phyloP scores from a whole-genome alignment of 495 filamentous ascomycete genomes.

The Aspergillus wentii region DNA sequence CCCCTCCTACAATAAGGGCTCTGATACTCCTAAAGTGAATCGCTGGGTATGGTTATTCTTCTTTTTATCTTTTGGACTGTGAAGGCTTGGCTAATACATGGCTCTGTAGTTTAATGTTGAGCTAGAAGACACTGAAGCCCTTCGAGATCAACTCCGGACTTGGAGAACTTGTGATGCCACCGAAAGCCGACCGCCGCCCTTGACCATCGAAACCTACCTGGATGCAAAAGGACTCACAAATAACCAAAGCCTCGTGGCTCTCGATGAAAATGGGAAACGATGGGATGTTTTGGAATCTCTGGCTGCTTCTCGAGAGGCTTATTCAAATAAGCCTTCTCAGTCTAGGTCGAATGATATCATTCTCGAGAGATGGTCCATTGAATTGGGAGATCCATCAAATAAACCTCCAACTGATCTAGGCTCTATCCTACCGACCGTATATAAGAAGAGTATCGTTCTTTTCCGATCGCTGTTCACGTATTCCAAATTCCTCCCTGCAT shows the following conservation, averaged over 20 bases:
- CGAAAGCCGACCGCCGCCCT: slow-evolving; percentile 72
- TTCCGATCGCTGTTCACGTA: slow-evolving; percentile 89
- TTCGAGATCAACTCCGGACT: slow-evolving; percentile 69
- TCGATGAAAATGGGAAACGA: slow-evolving; percentile 83
- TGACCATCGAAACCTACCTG: slow-evolving; percentile 87
- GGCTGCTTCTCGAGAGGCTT: slow-evolving; percentile 48
- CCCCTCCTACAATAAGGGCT: slow-evolving; percentile 53
- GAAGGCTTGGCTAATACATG: slow-evolving; percentile 11
- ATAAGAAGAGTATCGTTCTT: slow-evolving; percentile 92
- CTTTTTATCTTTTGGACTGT: not conserved
- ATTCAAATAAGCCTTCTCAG: slow-evolving; percentile 22
- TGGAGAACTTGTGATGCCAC: slow-evolving; percentile 77
- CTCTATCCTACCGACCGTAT: slow-evolving; percentile 74
- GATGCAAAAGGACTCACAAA: slow-evolving; percentile 75
- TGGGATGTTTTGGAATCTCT: slow-evolving; percentile 90
- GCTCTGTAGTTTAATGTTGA: slow-evolving; percentile 80
- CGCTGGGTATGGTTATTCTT: slow-evolving; percentile 77
- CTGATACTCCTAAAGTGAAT: slow-evolving; percentile 63
- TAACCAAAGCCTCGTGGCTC: slow-evolving; percentile 79
- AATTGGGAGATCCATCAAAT: slow-evolving; percentile 60
- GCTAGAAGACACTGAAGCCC: slow-evolving; percentile 83
- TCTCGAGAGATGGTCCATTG: slow-evolving; percentile 85
- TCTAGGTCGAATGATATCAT: slow-evolving; percentile 60
- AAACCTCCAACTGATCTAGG: slow-evolving; percentile 57
- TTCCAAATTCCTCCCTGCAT: slow-evolving; percentile 77